These are phyloP conservation scores for Camelina neglecta DNA, from an alignment of 345 rosid species.

Conservation along the genomic window DNA sequence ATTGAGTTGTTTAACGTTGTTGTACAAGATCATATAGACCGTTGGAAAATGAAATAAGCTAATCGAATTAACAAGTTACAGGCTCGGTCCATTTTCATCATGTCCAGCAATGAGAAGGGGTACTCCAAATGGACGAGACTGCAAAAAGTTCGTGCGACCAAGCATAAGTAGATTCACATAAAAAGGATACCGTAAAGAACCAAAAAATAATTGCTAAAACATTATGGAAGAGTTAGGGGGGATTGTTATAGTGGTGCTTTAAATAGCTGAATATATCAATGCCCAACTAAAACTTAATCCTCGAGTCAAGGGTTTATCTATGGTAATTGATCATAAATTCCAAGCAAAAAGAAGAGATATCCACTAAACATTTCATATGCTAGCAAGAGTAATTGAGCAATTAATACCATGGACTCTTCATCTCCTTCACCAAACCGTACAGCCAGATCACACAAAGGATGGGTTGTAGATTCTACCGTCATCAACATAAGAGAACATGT, in stretches of 20 bases:
- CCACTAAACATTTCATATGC: background rate
- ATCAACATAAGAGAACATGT: constrained; percentile 97
- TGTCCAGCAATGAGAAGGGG: constrained; percentile 96
- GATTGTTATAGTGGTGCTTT: too few species aligned
- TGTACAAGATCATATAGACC: background rate
- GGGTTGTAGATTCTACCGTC: constrained; percentile 98
- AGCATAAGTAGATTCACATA: constrained; percentile 1
- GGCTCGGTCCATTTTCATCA: constrained; percentile 91
- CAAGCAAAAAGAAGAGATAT: constrained; percentile 10
- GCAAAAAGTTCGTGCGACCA: constrained; percentile 36
- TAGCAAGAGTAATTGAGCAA: background rate
- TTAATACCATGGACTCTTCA: constrained; percentile 88
- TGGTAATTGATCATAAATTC: background rate
- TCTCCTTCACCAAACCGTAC: constrained; percentile 98
- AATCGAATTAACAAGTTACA: constrained; percentile 57
- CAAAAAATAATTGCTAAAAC: background rate
- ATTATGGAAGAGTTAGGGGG: background rate
- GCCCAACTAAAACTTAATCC: background rate
- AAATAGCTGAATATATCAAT: constrained; percentile 1
- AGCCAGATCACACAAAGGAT: constrained; percentile 92
- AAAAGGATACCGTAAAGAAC: background rate
- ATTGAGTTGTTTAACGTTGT: background rate
- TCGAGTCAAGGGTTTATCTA: background rate
- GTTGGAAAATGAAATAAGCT: background rate
- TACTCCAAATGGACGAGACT: constrained; percentile 98